Evolutionary conservation across 495 filamentous ascomycete species (phyloP), one percentile per base, ranked within the genome.

Genomic region (Penicillium coprophilum): DNA sequence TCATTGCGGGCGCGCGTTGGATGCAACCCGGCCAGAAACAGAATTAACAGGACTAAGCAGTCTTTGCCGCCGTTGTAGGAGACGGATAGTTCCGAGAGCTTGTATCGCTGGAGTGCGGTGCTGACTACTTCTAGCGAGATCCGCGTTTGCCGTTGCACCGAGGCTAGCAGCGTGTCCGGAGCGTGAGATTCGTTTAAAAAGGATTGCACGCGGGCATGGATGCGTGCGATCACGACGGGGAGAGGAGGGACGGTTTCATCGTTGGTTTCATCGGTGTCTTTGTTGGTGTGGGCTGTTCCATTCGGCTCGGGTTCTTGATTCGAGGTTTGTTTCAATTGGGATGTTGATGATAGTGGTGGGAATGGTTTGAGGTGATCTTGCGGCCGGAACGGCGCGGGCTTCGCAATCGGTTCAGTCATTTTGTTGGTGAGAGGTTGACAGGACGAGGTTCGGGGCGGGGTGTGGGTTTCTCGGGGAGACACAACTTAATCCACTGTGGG

Each of bases 61-160:
- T 98, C 94, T 71, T 98, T 98, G 43, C 94, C 94, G 74, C 94
- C 94, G 62, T 98, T 98, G 69, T 96, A 98, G 46, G 95, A 95
- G 55, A 98, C 78, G 10, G 93, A 91, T 45, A 97, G 78, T 60
- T 95, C 81, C 46, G 86, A 77, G 52, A 87, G 82, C 81, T 80
- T 79, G 67, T 96, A 97, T 61, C 76, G 75, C 49, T 78, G 65
- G 53, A 97, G 72, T 2, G 91, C 89, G 55, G 87, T 80, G 46
- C 82, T 75, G 27, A 96, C 82, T 13, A 96, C 87, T 17, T 72
- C 78, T 58, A 96, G 77, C 2, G 90, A 83, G 15, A 80, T 76
- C 44, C 83, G 77, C 43, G 86, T 88, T 76, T 93, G 91, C 43
- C 71, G 71, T 69, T 97, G 92, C 20, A 88, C 86, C 17, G 74